Base-by-base conservation (phyloP, 768 basidiomycete genomes). In the Mycena indigotica region DNA sequence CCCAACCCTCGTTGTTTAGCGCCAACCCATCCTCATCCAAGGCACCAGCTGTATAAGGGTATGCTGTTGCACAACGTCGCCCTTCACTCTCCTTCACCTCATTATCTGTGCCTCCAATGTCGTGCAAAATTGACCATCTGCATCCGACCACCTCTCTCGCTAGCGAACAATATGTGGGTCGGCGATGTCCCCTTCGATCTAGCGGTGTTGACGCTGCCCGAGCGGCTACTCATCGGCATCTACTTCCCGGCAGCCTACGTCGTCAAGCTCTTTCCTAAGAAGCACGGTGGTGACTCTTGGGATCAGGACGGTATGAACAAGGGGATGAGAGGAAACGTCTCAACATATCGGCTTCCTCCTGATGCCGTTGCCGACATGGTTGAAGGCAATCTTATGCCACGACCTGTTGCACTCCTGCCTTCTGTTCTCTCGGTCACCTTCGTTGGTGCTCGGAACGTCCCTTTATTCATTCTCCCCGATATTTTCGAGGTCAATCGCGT, bases 371-470 rank as follows among this genome's bases (percentile, higher is more conserved):
- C 51, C 1, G 28, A 57, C 12, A 64, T 71, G 55, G n/a, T 66
- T 8, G 28, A 58, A 12, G 68, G 70, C 1, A 50, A 66, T 5
- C 6, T 66, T 3, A 13, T 72, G 29, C 69, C 70, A 2, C 53
- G 59, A 15, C 58, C 53, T 3, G 26, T 30, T 3, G 41, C 8
- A 10, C 10, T 25, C 0, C 45, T 71, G 0, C 61, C 72, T 0
- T 58, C 70, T 2, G 63, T 68, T 0, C 68, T 77, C 6, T 63
- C 66, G 0, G 63, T 77, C 0, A 74, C 72, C 0, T 73, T 70
- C 41, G 62, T 76, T 2, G 71, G 74, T 15, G 16, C 25, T 3
- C 51, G 56, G 13, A 64, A 65, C 4, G 15, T 67, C 10, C 67
- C 67, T 3, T 58, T 66, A 28, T 3, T 10, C 0, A 56, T 58